phyloP scores from a whole-genome alignment of 2,329 filamentous ascomycete genomes.

The Coniochaeta hoffmannii region DNA sequence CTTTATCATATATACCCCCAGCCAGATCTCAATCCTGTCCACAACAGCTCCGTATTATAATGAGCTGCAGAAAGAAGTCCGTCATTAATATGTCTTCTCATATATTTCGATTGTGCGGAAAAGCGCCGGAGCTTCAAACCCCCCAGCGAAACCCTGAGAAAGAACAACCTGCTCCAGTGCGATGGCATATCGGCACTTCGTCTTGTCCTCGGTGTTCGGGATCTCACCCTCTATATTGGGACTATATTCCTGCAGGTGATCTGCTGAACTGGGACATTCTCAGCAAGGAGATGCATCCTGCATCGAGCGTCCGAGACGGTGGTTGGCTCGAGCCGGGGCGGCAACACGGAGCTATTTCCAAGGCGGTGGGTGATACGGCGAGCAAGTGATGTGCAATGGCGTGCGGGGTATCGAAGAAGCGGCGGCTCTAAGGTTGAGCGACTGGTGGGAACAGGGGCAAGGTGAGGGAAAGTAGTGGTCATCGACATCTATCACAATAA shows the following conservation, averaged over 20 bases:
- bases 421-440: background rate
- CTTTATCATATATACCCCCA: no score
- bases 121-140: background rate
- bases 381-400: no score
- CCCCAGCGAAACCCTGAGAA: background rate
- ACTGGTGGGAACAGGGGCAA: background rate
- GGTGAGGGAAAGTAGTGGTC: background rate
- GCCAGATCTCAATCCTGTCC: no score
- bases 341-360: background rate
- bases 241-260: background rate
- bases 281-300: background rate
- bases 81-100: no score
- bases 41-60: no score
- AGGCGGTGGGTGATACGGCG: background rate
- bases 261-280: background rate
- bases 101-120: background rate
- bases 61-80: no score
- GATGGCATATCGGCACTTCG: background rate
- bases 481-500: background rate
- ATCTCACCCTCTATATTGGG: background rate
- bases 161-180: background rate
- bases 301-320: background rate
- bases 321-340: background rate
- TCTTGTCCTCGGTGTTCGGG: background rate
- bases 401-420: background rate